Percentiles rank a stretch among this genome's conserved stretches.
phyloP scores from a whole-genome alignment of 164 flowering plant genomes.

The Piper longum region DNA sequence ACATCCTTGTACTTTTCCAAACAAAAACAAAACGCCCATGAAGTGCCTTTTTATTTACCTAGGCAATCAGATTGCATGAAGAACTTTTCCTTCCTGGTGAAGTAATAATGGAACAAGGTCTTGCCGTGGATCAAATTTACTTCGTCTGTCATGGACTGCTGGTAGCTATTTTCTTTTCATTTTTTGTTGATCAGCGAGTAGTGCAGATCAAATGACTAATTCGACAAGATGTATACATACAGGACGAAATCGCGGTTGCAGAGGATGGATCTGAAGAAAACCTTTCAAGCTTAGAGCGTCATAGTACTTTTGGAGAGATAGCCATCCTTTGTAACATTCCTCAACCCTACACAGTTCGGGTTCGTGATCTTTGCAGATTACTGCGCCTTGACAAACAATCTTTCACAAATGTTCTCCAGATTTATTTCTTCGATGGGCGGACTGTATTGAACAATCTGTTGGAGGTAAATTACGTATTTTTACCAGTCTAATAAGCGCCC shows the following conservation, averaged over 20 bases:
- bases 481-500: too few relatives aligned
- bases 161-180: slow-evolving; percentile 24
- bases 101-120: slow-evolving; percentile 76
- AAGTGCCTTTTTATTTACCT: slow-evolving; percentile 12
- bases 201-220: background rate
- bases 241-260: slow-evolving; percentile 57
- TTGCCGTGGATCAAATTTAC: slow-evolving; percentile 69
- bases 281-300: slow-evolving; percentile 28
- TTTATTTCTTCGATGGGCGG: slow-evolving; percentile 61
- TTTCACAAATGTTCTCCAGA: slow-evolving; percentile 48
- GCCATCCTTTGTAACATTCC: slow-evolving; percentile 87
- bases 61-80: slow-evolving; percentile 72
- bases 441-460: slow-evolving; percentile 56
- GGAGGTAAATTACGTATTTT: slow-evolving; percentile 36
- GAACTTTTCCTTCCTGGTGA: slow-evolving; percentile 89
- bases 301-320: slow-evolving; percentile 62
- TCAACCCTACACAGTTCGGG: slow-evolving; percentile 76
- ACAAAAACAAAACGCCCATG: background rate
- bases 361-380: slow-evolving; percentile 65
- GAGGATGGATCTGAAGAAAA: slow-evolving; percentile 60
- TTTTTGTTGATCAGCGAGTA: background rate
- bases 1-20: background rate
- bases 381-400: slow-evolving; percentile 79
- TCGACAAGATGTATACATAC: slow-evolving; percentile 3
- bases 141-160: slow-evolving; percentile 64